Evolutionary conservation across 1,139 yeast species (phyloP).

Genomic region (Saccharomyces hybrid): DNA sequence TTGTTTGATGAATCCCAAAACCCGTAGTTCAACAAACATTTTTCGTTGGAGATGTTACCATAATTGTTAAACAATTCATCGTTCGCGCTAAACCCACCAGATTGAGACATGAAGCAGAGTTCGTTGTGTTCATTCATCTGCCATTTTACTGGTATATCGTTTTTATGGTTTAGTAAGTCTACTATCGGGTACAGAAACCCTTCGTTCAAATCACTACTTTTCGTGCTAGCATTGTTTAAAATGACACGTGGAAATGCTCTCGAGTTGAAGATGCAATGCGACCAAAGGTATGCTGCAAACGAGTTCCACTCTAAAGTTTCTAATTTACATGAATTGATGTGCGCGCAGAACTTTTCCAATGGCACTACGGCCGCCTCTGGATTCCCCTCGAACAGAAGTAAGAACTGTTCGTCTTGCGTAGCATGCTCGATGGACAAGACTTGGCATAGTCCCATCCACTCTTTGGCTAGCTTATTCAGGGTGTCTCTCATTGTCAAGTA

Average conservation of each 20-base stretch:
- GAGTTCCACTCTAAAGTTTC: constrained; percentile 42
- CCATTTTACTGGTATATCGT: constrained; percentile 64
- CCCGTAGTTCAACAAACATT: constrained; percentile 51
- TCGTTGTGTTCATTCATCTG: constrained; percentile 9
- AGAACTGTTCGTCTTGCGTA: constrained; percentile 4
- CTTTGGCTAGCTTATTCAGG: constrained; percentile 28
- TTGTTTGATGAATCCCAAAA: constrained; percentile 49
- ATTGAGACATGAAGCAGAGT: neutral
- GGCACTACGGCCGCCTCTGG: constrained; percentile 10
- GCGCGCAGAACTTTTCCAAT: neutral
- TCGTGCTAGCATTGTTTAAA: constrained; percentile 25
- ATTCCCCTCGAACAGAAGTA: constrained; percentile 4
- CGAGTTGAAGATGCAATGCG: constrained; percentile 59
- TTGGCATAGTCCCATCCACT: constrained; percentile 23
- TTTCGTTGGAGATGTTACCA: constrained; percentile 82
- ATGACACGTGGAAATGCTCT: constrained; percentile 70
- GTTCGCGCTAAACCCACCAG: constrained; percentile 12
- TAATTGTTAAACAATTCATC: constrained; percentile 68
- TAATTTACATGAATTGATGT: neutral
- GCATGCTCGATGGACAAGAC: constrained; percentile 7
- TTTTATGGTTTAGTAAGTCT: constrained; percentile 70
- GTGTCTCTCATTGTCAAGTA: constrained; percentile 31
- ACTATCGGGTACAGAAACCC: constrained; percentile 72
- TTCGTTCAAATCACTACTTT: constrained; percentile 36
- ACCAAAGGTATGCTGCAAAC: constrained; percentile 66